Percentiles rank a stretch among this genome's conserved stretches.
These are phyloP conservation scores for Aspergillus sp. DNA, from an alignment of 2,329 filamentous ascomycete genomes.

Conservation along the genomic window DNA sequence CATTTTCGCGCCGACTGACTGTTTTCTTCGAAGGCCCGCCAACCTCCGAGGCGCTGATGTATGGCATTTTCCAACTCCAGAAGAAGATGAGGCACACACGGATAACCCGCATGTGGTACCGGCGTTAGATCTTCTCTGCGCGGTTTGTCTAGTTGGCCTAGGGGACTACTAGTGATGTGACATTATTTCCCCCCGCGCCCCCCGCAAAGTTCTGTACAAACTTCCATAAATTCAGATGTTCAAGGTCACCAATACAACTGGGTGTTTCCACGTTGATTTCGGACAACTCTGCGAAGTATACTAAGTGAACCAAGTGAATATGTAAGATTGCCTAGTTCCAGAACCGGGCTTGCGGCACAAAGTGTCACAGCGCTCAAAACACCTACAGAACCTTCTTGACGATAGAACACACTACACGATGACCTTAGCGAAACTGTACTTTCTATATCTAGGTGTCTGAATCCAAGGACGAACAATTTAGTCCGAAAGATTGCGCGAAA, in stretches of 20 bases:
- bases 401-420: no score
- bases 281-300: neutral
- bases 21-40: slow-evolving; percentile 43
- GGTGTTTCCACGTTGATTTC: neutral
- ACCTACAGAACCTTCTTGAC: no score
- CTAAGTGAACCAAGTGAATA: no score
- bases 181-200: no score
- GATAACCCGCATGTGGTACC: slow-evolving; percentile 60
- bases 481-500: no score
- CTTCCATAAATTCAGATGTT: neutral
- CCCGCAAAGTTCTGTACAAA: slow-evolving; percentile 9
- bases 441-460: no score
- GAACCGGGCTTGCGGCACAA: no score
- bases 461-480: no score
- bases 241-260: neutral
- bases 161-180: neutral
- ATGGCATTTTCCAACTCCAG: slow-evolving; percentile 75
- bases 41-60: slow-evolving; percentile 58
- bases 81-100: slow-evolving; percentile 69
- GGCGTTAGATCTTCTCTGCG: slow-evolving; percentile 38
- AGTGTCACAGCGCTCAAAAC: no score
- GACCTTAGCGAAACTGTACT: no score
- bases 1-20: slow-evolving; percentile 1
- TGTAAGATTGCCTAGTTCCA: no score
- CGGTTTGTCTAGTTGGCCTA: neutral